Percentiles rank a stretch among this genome's conserved stretches.
Evolutionary conservation across 768 basidiomycete species (phyloP).

Genomic region (Paxillus involutus): DNA sequence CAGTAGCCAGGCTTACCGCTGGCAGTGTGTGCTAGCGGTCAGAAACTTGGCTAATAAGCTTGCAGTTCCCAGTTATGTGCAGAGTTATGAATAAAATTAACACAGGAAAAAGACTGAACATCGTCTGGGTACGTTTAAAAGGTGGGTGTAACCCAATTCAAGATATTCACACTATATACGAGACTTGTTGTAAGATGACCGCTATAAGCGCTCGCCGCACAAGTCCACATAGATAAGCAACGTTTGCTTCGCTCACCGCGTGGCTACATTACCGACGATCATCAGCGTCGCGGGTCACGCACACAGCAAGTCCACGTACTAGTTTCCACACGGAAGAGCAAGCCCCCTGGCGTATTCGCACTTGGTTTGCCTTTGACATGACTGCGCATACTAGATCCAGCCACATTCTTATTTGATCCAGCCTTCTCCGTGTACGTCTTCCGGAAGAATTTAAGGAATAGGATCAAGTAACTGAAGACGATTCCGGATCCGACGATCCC

Average conservation of each 20-base stretch:
- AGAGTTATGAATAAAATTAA: no score
- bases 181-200: no score
- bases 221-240: neutral
- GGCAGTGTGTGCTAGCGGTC: no score
- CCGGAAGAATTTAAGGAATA: conserved; percentile 23
- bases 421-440: conserved; percentile 15
- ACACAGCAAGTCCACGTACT: neutral
- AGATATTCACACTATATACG: no score
- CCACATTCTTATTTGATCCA: neutral
- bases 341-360: neutral
- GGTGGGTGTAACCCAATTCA: no score
- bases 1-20: no score
- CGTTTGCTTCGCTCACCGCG: neutral
- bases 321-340: conserved; percentile 13
- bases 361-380: neutral
- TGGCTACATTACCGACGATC: neutral
- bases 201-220: neutral
- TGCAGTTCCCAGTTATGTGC: no score
- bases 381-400: neutral
- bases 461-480: conserved; percentile 17
- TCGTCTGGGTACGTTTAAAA: no score
- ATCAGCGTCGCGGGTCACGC: neutral
- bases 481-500: conserved; percentile 10
- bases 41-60: no score
- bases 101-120: no score